phyloP scores from a whole-genome alignment of 176 grass and related monocot species.

The Raddia guianensis region DNA sequence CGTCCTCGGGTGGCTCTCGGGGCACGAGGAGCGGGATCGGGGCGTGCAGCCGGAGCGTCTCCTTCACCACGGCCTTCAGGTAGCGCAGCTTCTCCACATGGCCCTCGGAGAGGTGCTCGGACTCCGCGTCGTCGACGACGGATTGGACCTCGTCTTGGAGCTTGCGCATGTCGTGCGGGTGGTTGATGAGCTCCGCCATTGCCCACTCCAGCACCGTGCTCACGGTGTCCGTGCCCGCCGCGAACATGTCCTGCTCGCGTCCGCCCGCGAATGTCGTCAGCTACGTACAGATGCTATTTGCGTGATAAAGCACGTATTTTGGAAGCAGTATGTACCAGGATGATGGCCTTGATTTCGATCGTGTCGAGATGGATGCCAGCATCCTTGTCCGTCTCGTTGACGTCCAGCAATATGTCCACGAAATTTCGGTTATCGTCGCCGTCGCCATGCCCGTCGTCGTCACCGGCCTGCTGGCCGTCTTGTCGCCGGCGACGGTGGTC shows the following conservation, averaged over 20 bases:
- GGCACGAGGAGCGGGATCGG: slow-evolving; percentile 35
- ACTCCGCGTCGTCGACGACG: background rate
- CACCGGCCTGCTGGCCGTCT: too few relatives aligned
- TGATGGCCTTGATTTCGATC: slow-evolving; percentile 27
- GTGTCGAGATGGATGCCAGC: slow-evolving; percentile 1
- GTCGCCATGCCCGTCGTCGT: too few relatives aligned
- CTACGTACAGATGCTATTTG: too few relatives aligned
- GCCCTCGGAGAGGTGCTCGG: slow-evolving; percentile 20
- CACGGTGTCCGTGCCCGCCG: slow-evolving; percentile 17
- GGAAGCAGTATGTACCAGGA: slow-evolving; percentile 7
- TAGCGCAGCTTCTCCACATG: background rate
- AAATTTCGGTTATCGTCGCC: slow-evolving; percentile 36
- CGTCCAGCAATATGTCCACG: slow-evolving; percentile 44
- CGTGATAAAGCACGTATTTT: too few relatives aligned
- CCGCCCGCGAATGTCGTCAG: too few relatives aligned
- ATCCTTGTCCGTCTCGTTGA: slow-evolving; percentile 14
- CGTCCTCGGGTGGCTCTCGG: slow-evolving; percentile 39
- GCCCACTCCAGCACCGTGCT: slow-evolving; percentile 15
- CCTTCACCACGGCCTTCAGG: slow-evolving; percentile 46
- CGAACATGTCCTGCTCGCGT: too few relatives aligned
- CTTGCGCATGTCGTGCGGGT: slow-evolving; percentile 34
- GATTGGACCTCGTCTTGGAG: slow-evolving; percentile 48
- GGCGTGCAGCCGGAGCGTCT: slow-evolving; percentile 50
- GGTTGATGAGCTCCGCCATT: slow-evolving; percentile 48
- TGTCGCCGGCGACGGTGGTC: slow-evolving; percentile 29